Percentiles rank a stretch among this genome's conserved stretches.
Evolutionary conservation across 2,329 filamentous ascomycete genomes (phyloP).

Genomic region (Triangularia setosa): DNA sequence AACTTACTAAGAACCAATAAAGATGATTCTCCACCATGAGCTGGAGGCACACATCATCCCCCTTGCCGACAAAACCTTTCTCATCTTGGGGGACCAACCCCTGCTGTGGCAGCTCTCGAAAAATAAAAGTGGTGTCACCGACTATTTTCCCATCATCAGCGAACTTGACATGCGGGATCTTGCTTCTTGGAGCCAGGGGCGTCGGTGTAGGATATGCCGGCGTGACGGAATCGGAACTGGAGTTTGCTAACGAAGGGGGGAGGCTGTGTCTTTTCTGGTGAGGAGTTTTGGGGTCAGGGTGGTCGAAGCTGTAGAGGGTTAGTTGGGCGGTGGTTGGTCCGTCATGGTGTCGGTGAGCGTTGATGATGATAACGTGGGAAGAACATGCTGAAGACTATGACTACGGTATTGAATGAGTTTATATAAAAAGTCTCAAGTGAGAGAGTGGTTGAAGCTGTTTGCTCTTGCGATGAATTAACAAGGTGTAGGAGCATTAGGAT

Average conservation of each 20-base stretch:
- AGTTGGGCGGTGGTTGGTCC: slow-evolving; percentile 6
- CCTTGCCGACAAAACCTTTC: slow-evolving; percentile 2
- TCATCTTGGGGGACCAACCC: slow-evolving; percentile 13
- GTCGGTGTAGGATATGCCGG: slow-evolving; percentile 19
- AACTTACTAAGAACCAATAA: slow-evolving; percentile 23
- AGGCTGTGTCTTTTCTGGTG: slow-evolving; percentile 19
- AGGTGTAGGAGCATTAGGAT: neutral
- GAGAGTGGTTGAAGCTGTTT: neutral
- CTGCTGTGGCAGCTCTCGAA: slow-evolving; percentile 17
- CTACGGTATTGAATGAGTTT: neutral
- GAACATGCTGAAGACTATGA: neutral
- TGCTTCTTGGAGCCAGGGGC: slow-evolving; percentile 18
- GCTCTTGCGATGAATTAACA: neutral
- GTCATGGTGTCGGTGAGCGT: neutral
- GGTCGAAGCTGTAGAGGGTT: slow-evolving; percentile 24
- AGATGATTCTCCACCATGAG: slow-evolving; percentile 23
- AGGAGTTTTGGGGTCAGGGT: neutral
- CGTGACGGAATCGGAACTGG: slow-evolving; percentile 24
- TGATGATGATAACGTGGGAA: neutral
- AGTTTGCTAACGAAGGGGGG: slow-evolving; percentile 23
- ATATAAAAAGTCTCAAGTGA: neutral
- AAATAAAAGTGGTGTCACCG: slow-evolving; percentile 23
- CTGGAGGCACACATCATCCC: slow-evolving; percentile 19
- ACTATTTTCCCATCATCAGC: slow-evolving; percentile 20
- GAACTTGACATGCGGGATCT: slow-evolving; percentile 24